phyloP scores from a whole-genome alignment of 1,284 basidiomycete genomes.

The Trichosporon faecale region DNA sequence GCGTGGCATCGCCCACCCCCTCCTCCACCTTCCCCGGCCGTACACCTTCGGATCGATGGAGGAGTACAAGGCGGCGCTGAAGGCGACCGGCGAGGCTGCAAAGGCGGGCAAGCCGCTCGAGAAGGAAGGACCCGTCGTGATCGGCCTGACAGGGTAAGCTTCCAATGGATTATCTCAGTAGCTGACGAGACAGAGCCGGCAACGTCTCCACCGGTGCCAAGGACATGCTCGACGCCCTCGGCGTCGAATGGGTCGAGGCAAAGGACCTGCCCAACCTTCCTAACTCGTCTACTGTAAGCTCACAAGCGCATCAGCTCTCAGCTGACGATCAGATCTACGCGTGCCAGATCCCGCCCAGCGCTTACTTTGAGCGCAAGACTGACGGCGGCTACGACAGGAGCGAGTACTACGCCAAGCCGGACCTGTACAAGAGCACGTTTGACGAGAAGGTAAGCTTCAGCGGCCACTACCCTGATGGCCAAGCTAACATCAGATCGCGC shows the following conservation, averaged over 20 bases:
- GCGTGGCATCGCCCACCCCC: conserved; percentile 73
- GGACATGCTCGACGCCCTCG: conserved; percentile 68
- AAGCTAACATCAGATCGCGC: conserved; percentile 62
- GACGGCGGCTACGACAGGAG: conserved; percentile 62
- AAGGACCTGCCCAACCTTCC: conserved; percentile 60
- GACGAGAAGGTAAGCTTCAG: conserved; percentile 59
- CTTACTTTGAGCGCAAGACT: conserved; percentile 64
- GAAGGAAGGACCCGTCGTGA: conserved; percentile 67
- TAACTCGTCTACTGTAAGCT: conserved; percentile 58
- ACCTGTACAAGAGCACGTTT: conserved; percentile 66
- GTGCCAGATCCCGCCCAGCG: conserved; percentile 65
- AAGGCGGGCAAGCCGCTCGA: conserved; percentile 11
- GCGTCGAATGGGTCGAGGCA: conserved; percentile 61
- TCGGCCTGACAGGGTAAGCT: conserved; percentile 75
- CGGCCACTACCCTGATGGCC: background rate
- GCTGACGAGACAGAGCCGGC: conserved; percentile 58
- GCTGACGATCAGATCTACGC: conserved; percentile 63
- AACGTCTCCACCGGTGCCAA: conserved; percentile 74
- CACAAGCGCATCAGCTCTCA: background rate
- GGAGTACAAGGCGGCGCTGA: conserved; percentile 61
- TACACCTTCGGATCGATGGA: conserved; percentile 66
- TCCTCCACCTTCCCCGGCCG: conserved; percentile 78
- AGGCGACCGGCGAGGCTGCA: conserved; percentile 58
- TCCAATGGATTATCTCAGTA: background rate
- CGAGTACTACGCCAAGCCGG: conserved; percentile 70